These are phyloP conservation scores for Tolypocladium endophyticum DNA, from an alignment of 2,329 filamentous ascomycete species.

Conservation along the genomic window DNA sequence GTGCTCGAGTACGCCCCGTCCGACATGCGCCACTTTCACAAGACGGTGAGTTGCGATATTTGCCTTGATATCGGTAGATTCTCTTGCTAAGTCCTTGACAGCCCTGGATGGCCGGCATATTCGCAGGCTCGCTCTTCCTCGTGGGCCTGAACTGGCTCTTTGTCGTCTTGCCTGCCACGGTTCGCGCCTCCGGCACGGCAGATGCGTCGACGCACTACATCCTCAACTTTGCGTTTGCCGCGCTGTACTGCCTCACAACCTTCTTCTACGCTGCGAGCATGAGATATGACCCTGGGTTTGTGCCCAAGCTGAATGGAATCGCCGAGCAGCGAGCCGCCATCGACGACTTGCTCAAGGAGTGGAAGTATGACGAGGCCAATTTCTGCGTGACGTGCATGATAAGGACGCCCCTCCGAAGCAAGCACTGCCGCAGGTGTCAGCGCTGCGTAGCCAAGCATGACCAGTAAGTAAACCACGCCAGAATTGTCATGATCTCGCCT, in stretches of 20 bases:
- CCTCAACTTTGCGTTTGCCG: constrained; percentile 64
- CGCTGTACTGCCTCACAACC: constrained; percentile 52
- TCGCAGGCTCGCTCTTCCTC: constrained; percentile 77
- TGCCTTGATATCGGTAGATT: neutral
- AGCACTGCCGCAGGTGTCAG: constrained; percentile 86
- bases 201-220: constrained; percentile 43
- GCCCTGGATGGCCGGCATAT: constrained; percentile 91
- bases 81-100: constrained; percentile 21
- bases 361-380: constrained; percentile 88
- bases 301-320: constrained; percentile 82
- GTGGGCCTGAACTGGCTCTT: constrained; percentile 67
- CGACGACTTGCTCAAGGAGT: constrained; percentile 70
- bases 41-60: constrained; percentile 51
- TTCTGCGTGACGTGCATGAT: constrained; percentile 96
- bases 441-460: constrained; percentile 95
- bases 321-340: constrained; percentile 85
- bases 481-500: neutral
- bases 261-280: constrained; percentile 88
- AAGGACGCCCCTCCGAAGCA: constrained; percentile 81
- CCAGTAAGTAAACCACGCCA: constrained; percentile 51
- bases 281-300: constrained; percentile 81
- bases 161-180: constrained; percentile 49
- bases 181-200: constrained; percentile 8
- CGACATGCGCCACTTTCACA: constrained; percentile 83
- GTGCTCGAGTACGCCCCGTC: constrained; percentile 72